A percentile compares a stretch with the other conserved stretches of the same genome.
These are phyloP conservation scores for Sparassis latifolia DNA, from an alignment of 1,284 basidiomycete species.

Conservation along the genomic window DNA sequence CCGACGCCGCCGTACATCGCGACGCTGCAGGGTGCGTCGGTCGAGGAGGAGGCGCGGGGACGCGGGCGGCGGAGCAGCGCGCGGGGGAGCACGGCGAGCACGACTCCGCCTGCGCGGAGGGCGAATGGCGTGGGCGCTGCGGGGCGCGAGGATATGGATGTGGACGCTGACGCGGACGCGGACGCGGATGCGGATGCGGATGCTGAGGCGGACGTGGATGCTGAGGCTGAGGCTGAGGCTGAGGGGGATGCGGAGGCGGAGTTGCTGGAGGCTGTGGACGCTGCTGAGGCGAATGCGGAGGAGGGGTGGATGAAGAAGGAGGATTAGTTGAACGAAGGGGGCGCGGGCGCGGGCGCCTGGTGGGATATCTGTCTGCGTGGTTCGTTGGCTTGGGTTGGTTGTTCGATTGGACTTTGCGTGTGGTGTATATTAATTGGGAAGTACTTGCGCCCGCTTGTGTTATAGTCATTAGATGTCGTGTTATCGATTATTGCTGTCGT, in stretches of 20 bases:
- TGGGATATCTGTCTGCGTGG: not conserved
- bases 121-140: conserved; percentile 9
- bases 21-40: conserved; percentile 20
- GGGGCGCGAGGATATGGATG: conserved; percentile 14
- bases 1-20: conserved; percentile 25
- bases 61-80: conserved; percentile 12
- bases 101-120: conserved; percentile 16
- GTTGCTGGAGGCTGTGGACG: conserved; percentile 30
- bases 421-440: too few relatives aligned
- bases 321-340: conserved; percentile 4
- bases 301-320: conserved; percentile 27
- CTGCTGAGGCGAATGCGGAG: conserved; percentile 28
- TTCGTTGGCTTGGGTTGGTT: too few relatives aligned
- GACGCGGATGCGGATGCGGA: conserved; percentile 23
- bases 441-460: too few relatives aligned
- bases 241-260: conserved; percentile 29
- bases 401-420: too few relatives aligned
- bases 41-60: conserved; percentile 15
- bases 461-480: too few relatives aligned
- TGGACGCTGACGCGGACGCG: conserved; percentile 21
- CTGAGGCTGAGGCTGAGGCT: conserved; percentile 21
- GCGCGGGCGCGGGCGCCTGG: not conserved
- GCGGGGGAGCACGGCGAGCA: conserved; percentile 2
- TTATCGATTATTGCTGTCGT: too few relatives aligned
- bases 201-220: conserved; percentile 17